Percentiles rank a stretch among this genome's conserved stretches.
These are phyloP conservation scores for Coemansia sp. DNA, from an alignment of 192 early-diverging fungal species.

Conservation along the genomic window DNA sequence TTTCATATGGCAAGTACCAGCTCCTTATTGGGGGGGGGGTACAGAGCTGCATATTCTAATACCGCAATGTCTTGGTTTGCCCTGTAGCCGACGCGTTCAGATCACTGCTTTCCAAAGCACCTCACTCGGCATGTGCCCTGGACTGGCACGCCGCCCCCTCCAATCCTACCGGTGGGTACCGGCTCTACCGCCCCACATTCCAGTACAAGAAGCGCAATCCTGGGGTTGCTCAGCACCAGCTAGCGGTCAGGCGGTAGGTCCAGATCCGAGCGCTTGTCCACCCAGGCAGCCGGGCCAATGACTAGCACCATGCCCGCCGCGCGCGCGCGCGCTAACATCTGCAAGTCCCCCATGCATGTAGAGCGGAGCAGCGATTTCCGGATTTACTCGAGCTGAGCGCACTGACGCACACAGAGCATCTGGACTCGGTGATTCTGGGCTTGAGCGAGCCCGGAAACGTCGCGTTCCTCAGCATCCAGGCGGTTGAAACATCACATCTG, in stretches of 20 bases:
- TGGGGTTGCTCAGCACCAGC: constrained; percentile 20
- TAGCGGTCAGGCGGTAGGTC: constrained; percentile 20
- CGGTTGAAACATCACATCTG: constrained; percentile 5
- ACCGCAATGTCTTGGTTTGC: background rate
- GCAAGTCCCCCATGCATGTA: no score
- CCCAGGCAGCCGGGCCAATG: background rate
- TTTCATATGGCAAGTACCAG: no score
- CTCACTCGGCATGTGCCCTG: background rate
- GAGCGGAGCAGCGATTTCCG: constrained; percentile 9
- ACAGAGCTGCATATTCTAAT: no score
- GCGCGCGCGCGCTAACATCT: no score
- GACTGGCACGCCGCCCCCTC: background rate
- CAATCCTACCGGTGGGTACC: background rate
- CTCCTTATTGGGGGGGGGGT: no score
- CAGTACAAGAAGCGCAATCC: constrained; percentile 35
- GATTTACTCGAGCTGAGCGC: background rate
- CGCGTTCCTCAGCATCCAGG: constrained; percentile 10
- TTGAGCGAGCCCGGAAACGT: constrained; percentile 26
- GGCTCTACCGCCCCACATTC: constrained; percentile 20
- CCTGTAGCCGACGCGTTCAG: constrained; percentile 15
- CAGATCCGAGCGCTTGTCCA: no score
- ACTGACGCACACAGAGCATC: constrained; percentile 1
- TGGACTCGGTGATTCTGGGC: constrained; percentile 12
- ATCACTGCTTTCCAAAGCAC: constrained; percentile 7
- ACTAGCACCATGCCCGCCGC: no score